Conservation (phyloP, 179 eudicot genomes). For the Corrigiola litoralis region DNA sequence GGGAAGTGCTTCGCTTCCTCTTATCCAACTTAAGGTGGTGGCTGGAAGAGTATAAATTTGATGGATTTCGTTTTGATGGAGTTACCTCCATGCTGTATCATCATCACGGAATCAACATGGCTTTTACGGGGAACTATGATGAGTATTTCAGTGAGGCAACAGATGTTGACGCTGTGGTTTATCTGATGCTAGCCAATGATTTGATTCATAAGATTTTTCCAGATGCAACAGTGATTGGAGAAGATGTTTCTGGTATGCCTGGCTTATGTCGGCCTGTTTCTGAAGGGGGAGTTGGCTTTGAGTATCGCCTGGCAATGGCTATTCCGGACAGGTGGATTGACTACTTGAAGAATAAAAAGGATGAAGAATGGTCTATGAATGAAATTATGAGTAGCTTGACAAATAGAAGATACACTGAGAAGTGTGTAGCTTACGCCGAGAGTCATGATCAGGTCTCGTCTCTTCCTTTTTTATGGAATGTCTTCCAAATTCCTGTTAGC, state of each 20-base stretch:
- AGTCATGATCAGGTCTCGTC: slow-evolving; percentile 89
- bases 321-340: slow-evolving; percentile 99
- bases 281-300: slow-evolving; percentile 94
- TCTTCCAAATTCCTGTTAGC: neutral
- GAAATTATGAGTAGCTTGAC: slow-evolving; percentile 78
- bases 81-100: slow-evolving; percentile 96
- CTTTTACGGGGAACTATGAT: slow-evolving; percentile 66
- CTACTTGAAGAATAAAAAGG: slow-evolving; percentile 67
- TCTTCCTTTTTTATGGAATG: slow-evolving; percentile 9
- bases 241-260: slow-evolving; percentile 99
- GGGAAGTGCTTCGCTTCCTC: slow-evolving; percentile 98
- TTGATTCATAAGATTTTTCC: slow-evolving; percentile 61
- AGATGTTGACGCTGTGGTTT: slow-evolving; percentile 95
- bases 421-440: slow-evolving; percentile 96
- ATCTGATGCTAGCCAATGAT: slow-evolving; percentile 80
- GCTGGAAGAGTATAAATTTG: slow-evolving; percentile 88
- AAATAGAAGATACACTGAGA: slow-evolving; percentile 91
- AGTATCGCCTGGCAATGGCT: slow-evolving; percentile 96
- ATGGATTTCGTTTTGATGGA: slow-evolving; percentile 99
- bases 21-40: slow-evolving; percentile 94
- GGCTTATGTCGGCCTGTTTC: slow-evolving; percentile 76
- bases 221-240: slow-evolving; percentile 83
- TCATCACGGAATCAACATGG: slow-evolving; percentile 86
- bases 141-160: slow-evolving; percentile 90
- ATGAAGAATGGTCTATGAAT: slow-evolving; percentile 90